These are phyloP conservation scores for Aspergillus sp. DNA, from an alignment of 2,329 filamentous ascomycete species.

Conservation along the genomic window DNA sequence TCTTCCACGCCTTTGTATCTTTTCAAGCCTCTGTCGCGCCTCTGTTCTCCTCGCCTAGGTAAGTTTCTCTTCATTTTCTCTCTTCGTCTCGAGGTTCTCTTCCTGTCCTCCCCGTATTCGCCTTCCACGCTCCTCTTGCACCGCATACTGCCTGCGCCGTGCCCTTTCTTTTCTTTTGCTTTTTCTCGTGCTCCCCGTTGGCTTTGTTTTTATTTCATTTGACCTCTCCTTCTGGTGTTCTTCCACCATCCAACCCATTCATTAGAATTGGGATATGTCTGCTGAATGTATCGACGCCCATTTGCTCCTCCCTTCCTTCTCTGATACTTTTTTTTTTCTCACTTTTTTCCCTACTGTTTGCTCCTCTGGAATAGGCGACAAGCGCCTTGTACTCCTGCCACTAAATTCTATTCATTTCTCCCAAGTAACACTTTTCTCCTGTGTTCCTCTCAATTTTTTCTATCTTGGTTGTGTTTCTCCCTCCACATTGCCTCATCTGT, in stretches of 20 bases:
- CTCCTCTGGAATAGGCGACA: constrained; percentile 3
- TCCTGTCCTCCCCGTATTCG: constrained; percentile 5
- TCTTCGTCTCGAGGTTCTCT: constrained; percentile 2
- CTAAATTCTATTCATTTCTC: not conserved
- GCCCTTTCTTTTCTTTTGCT: constrained; percentile 9
- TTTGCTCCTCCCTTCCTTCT: not conserved
- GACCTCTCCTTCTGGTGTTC: not conserved
- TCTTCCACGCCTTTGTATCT: not conserved
- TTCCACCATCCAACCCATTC: not conserved
- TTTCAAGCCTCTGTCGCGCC: not conserved
- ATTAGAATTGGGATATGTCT: not conserved
- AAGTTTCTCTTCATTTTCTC: not conserved
- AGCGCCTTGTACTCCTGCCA: constrained; percentile 8
- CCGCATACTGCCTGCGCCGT: constrained; percentile 11
- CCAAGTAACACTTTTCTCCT: not conserved
- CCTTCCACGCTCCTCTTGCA: not conserved
- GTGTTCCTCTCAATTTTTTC: not conserved
- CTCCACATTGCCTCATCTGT: not conserved
- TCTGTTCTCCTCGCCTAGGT: constrained; percentile 6
- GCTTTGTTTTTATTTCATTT: constrained; percentile 5
- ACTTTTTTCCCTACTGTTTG: not conserved
- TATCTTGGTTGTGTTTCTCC: not conserved
- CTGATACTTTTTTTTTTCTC: constrained; percentile 5
- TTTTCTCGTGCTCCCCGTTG: constrained; percentile 7
- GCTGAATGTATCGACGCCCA: not conserved